These are phyloP conservation scores for Populus euphratica DNA, from an alignment of 345 rosid species.

Conservation along the genomic window DNA sequence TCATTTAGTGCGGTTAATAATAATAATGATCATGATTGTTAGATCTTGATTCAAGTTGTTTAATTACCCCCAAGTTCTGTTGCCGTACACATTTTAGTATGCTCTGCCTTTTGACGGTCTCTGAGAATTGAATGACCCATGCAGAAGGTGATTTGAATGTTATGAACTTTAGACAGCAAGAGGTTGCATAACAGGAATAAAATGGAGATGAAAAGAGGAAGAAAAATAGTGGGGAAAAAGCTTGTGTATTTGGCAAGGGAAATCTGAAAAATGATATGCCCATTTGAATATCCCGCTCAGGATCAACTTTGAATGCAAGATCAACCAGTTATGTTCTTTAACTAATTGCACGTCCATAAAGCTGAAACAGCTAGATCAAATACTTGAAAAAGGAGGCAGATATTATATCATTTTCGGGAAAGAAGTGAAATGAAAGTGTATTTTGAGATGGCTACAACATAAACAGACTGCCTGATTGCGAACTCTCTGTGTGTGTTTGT, in stretches of 20 bases:
- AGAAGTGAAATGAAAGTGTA: background rate
- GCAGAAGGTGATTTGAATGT: background rate
- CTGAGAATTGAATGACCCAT: background rate
- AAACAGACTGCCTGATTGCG: background rate
- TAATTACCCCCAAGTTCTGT: background rate
- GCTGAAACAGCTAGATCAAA: background rate
- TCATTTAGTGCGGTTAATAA: too few relatives aligned
- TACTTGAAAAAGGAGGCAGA: background rate
- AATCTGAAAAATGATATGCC: background rate
- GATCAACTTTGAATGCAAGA: background rate
- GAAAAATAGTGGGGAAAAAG: background rate
- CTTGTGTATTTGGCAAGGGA: background rate
- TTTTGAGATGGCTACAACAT: background rate
- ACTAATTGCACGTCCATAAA: background rate
- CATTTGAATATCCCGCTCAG: background rate
- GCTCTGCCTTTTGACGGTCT: background rate
- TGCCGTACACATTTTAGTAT: background rate
- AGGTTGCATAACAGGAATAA: background rate
- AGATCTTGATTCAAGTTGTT: background rate
- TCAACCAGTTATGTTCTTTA: background rate
- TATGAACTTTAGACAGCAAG: background rate
- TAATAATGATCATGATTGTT: background rate
- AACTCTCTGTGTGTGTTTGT: background rate
- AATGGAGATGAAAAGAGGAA: too few relatives aligned
- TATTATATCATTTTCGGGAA: background rate